Evolutionary conservation across 257 asterid genomes (phyloP).

Genomic region (Solanum raphanifolium): DNA sequence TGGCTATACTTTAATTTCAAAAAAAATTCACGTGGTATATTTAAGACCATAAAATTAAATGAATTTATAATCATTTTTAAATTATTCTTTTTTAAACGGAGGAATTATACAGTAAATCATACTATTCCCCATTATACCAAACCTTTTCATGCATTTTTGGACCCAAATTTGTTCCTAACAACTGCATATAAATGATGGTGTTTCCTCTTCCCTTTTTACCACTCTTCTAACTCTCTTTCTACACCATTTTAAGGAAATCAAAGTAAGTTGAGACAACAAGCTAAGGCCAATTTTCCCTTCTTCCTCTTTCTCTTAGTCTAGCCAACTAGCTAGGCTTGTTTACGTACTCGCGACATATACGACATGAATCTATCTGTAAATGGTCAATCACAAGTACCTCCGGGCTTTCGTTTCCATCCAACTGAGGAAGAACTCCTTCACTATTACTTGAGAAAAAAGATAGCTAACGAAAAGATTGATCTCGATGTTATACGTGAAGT

Average conservation of each 20-base stretch:
- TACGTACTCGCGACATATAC: not conserved
- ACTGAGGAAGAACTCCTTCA: slow-evolving; percentile 90
- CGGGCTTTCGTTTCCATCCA: slow-evolving; percentile 88
- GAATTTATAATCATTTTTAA: no score
- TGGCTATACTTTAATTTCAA: no score
- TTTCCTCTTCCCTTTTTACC: slow-evolving; percentile 19
- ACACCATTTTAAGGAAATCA: not conserved
- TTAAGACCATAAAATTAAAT: no score
- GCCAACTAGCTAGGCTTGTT: not conserved
- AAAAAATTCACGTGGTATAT: no score
- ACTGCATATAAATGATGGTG: slow-evolving; percentile 39
- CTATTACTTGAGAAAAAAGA: slow-evolving; percentile 76
- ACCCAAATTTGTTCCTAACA: slow-evolving; percentile 11
- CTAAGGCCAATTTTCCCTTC: not conserved
- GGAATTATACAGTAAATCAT: not conserved
- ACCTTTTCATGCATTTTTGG: slow-evolving; percentile 42
- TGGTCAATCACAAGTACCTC: slow-evolving; percentile 81
- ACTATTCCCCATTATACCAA: slow-evolving; percentile 28
- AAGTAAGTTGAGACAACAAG: not conserved
- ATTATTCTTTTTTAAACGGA: no score
- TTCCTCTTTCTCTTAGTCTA: not conserved
- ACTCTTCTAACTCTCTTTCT: not conserved
- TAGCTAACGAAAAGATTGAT: slow-evolving; percentile 51
- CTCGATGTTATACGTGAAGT: slow-evolving; percentile 84
- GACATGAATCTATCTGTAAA: slow-evolving; percentile 63